phyloP scores from a whole-genome alignment of 768 basidiomycete genomes.

The Leccinum rimulosum region DNA sequence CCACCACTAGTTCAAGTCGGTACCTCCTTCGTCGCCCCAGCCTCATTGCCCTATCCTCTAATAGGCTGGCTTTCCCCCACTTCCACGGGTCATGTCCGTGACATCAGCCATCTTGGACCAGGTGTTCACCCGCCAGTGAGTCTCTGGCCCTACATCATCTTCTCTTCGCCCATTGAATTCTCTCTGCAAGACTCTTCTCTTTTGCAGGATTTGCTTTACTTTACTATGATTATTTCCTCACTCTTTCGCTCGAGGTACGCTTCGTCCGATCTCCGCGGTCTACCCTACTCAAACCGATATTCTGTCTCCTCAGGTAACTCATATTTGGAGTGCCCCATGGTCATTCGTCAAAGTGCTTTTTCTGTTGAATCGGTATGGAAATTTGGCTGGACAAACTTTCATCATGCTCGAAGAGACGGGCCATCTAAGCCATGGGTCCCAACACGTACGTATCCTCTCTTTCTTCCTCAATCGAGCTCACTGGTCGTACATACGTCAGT shows the following conservation, averaged over 20 bases:
- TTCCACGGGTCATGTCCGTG: conserved; percentile 9
- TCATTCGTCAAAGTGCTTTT: conserved; percentile 12
- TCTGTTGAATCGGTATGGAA: conserved; percentile 17
- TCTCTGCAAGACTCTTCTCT: conserved; percentile 1
- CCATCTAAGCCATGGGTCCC: conserved; percentile 12
- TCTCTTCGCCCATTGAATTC: background rate
- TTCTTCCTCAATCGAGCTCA: background rate
- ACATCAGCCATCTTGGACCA: conserved; percentile 3
- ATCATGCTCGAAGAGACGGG: conserved; percentile 25
- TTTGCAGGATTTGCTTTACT: conserved; percentile 23
- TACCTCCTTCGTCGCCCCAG: background rate
- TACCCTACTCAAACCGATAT: background rate
- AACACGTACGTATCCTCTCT: conserved; percentile 4
- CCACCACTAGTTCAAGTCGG: background rate
- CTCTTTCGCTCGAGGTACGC: conserved; percentile 26
- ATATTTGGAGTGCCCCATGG: conserved; percentile 20
- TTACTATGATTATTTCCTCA: conserved; percentile 27
- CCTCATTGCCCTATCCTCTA: background rate
- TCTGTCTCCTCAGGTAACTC: conserved; percentile 9
- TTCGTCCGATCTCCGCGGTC: background rate
- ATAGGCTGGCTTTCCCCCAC: background rate
- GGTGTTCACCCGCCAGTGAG: conserved; percentile 21
- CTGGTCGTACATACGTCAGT: conserved; percentile 1
- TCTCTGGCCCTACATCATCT: background rate
- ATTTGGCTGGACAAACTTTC: conserved; percentile 19